phyloP scores from a whole-genome alignment of 169 alveolate genomes.

The Eimeria sp. region DNA sequence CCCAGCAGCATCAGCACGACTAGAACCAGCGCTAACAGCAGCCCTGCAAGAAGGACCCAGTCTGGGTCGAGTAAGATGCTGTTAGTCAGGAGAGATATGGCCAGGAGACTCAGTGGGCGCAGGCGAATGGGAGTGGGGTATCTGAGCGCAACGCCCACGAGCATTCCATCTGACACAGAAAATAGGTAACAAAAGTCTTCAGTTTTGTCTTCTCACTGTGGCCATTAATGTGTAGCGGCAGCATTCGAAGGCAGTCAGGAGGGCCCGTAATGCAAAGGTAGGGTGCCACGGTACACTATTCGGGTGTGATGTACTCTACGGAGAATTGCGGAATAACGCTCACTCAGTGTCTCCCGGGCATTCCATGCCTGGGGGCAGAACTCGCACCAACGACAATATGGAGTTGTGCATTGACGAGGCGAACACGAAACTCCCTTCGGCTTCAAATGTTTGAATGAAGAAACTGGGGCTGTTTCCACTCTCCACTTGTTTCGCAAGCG shows the following conservation, averaged over 20 bases:
- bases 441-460: constrained; percentile 55
- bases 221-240: neutral
- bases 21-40: constrained; percentile 46
- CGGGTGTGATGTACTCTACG: neutral
- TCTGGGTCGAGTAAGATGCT: constrained; percentile 38
- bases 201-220: neutral
- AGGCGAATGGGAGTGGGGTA: constrained; percentile 68
- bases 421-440: constrained; percentile 56
- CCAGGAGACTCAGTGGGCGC: constrained; percentile 69
- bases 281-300: neutral
- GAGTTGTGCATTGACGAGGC: constrained; percentile 63
- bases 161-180: neutral
- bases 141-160: neutral
- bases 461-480: constrained; percentile 28
- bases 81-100: constrained; percentile 48
- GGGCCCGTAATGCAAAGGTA: neutral
- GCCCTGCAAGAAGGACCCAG: constrained; percentile 61
- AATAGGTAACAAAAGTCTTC: neutral
- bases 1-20: constrained; percentile 24
- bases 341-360: constrained; percentile 78
- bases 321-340: neutral
- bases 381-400: constrained; percentile 34
- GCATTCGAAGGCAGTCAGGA: neutral
- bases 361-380: constrained; percentile 58
- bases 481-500: constrained; percentile 9